Evolutionary conservation across 2,329 filamentous ascomycete species (phyloP), one percentile per base, ranked within the genome.

Genomic region (Exophiala bonariae): DNA sequence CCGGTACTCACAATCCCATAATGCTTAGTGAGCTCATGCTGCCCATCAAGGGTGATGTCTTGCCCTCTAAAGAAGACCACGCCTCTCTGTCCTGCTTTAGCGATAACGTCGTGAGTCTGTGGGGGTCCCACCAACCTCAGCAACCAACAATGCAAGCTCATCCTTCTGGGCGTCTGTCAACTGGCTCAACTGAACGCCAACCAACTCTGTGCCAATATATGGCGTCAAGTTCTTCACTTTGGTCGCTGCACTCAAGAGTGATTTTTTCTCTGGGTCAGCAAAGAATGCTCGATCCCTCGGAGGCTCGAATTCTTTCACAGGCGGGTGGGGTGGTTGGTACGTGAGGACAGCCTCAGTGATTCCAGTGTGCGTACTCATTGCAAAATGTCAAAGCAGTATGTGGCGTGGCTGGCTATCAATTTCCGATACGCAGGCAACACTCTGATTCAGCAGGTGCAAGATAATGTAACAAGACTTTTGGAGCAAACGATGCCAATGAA

Each of bases 91-190:
- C 30, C 10, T 3, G 2, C 72, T 70, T 14, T 66, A 66, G 49
- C 72, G 66, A 19, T 74, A 69, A 38, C 14, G 31, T 14, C 16
- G 76, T 66, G 44, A 77, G 72, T 49, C 76, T 72, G 26, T 75
- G 66, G 17, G 72, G 71, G 60, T 76, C 75, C 19, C 73, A 71
- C 11, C 75, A 66, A 13, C 77, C 72, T 89, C 78, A 9, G 87
- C 83, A 9, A 90, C 85, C 54, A 86, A 82, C 17, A 85, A 79
- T 1, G 74, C 75, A 9, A 78, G 70, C 55, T 78, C 75, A 46
- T 78, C 74, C 44, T 76, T 75, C 36, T 72, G 72, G 5, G 68
- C 62, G 33, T 73, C 66, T 2, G 68, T 70, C 6, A 78, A 67
- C 31, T 71, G 62, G 59, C 66, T 74, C 44, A 79, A 58, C 48